Percentiles rank a stretch among this genome's conserved stretches.
These are phyloP conservation scores for Phytopythium helicoides DNA, from an alignment of 352 stramenopile species.

Conservation along the genomic window DNA sequence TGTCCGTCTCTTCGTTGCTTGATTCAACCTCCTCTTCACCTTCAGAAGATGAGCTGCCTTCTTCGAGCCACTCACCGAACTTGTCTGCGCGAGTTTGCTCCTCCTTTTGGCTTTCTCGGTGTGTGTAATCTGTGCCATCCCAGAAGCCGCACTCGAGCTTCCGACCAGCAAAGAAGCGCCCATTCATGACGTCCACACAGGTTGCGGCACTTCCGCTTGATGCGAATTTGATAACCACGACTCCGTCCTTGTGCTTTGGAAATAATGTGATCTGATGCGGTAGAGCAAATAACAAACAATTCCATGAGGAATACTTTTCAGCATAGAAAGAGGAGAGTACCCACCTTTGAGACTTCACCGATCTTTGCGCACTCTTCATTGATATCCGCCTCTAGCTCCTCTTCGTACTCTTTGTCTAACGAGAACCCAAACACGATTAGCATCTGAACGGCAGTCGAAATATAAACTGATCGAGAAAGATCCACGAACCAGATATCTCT, in stretches of 20 bases:
- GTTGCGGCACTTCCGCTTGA: conserved; percentile 80
- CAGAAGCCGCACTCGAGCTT: conserved; percentile 92
- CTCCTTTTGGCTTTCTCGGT: conserved; percentile 71
- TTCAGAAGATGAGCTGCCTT: conserved; percentile 58
- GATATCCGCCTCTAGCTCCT: conserved; percentile 78
- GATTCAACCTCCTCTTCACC: too few species aligned
- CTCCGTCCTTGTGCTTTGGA: conserved; percentile 87
- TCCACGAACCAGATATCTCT: conserved; percentile 70
- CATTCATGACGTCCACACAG: conserved; percentile 89
- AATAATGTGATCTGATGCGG: conserved; percentile 96
- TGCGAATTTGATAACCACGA: conserved; percentile 95
- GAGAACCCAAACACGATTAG: too few species aligned
- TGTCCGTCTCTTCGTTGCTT: conserved; percentile 19
- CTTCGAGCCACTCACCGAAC: conserved; percentile 95
- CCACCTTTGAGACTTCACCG: conserved; percentile 70
- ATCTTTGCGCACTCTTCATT: conserved; percentile 85
- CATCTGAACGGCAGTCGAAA: too few species aligned
- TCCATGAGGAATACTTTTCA: too few species aligned
- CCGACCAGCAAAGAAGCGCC: conserved; percentile 83
- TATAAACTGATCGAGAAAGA: too few species aligned
- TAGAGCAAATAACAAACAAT: too few species aligned
- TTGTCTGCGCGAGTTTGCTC: conserved; percentile 88
- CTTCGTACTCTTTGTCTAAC: conserved; percentile 64
- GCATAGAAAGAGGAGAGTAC: too few species aligned
- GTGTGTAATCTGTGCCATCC: conserved; percentile 95